Conservation (phyloP, 495 filamentous ascomycete genomes). For the Bombardia bombarda region DNA sequence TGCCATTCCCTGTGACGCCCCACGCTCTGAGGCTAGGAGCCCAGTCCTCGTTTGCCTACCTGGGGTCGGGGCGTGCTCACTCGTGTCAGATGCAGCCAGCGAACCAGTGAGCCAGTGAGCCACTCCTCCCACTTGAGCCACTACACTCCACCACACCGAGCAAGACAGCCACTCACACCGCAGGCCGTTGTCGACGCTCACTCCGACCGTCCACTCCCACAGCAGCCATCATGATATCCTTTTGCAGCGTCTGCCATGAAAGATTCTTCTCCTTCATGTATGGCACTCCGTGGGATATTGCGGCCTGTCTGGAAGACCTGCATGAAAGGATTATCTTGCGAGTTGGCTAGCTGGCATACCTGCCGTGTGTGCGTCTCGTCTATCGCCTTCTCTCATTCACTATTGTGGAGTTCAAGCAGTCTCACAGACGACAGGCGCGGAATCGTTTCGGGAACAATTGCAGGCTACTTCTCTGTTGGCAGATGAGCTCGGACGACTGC, state of each 20-base stretch:
- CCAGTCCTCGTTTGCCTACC: background rate
- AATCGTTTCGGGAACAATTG: too few species aligned
- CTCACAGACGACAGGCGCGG: too few species aligned
- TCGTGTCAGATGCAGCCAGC: background rate
- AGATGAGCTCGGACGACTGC: too few species aligned
- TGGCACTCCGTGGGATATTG: constrained; percentile 1
- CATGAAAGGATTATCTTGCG: background rate
- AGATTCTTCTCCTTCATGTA: constrained; percentile 13
- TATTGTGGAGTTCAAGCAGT: too few species aligned
- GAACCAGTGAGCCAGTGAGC: too few species aligned
- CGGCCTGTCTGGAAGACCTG: constrained; percentile 6
- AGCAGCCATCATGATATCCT: constrained; percentile 13
- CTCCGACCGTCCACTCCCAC: constrained; percentile 18
- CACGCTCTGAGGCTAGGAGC: constrained; percentile 1
- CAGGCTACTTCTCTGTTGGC: too few species aligned
- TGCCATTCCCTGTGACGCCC: background rate
- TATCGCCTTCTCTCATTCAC: too few species aligned
- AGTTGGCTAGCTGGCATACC: background rate
- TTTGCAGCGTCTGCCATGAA: constrained; percentile 14
- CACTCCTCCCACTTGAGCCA: background rate
- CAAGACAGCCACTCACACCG: constrained; percentile 9
- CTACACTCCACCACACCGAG: constrained; percentile 8
- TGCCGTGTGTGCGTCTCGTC: too few species aligned
- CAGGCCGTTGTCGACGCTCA: constrained; percentile 5
- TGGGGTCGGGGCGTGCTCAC: background rate